Percentiles rank a stretch among this genome's conserved stretches.
Conservation (phyloP, 257 asterid genomes). For the Buddleja alternifolia region DNA sequence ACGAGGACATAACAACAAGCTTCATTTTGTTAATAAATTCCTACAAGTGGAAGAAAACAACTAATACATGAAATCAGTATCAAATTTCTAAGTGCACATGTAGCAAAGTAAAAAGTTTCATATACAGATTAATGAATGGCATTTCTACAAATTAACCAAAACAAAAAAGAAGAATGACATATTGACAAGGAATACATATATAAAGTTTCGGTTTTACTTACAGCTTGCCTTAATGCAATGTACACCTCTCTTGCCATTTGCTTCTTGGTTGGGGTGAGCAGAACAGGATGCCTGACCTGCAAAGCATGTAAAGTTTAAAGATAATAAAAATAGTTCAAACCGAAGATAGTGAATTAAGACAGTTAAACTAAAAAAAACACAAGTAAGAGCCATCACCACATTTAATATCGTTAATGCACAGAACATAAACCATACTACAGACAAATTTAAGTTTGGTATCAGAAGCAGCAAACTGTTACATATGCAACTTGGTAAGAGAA, state of each 20-base stretch:
- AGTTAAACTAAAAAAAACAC: not conserved
- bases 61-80: conserved; percentile 27
- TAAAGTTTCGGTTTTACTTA: conserved; percentile 48
- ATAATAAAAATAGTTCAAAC: conserved; percentile 14
- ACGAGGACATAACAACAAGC: too few relatives aligned
- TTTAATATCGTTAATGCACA: not conserved
- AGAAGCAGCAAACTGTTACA: not conserved
- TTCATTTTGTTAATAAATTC: conserved; percentile 13
- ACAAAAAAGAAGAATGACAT: too few relatives aligned
- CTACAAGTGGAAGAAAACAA: not conserved
- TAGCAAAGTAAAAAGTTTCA: conserved; percentile 6
- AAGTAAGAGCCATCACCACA: conserved; percentile 11
- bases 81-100: conserved; percentile 4
- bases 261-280: conserved; percentile 94
- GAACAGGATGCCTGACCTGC: conserved; percentile 97
- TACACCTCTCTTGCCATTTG: conserved; percentile 98
- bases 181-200: conserved; percentile 14
- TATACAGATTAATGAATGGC: not conserved
- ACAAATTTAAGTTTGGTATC: conserved; percentile 15
- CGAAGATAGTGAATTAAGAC: conserved; percentile 9
- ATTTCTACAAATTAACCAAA: too few relatives aligned
- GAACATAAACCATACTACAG: not conserved
- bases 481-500: conserved; percentile 8
- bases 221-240: conserved; percentile 93
- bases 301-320: conserved; percentile 18